These are phyloP conservation scores for Oryza brachyantha DNA, from an alignment of 176 grass and related monocot genomes.

Conservation along the genomic window DNA sequence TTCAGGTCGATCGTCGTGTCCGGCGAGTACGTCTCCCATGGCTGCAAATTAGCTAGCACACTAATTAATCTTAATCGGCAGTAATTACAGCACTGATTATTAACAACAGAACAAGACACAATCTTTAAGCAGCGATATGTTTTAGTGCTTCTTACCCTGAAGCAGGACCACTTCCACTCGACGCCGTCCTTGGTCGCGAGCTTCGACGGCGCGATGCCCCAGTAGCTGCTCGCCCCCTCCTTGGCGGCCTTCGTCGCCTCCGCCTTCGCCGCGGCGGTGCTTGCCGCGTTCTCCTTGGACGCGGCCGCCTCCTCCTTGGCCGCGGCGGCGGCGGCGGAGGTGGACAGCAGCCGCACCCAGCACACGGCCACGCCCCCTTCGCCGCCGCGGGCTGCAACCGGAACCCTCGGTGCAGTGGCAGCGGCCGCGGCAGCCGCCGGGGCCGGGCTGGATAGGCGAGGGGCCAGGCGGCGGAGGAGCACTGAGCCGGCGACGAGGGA, in stretches of 20 bases:
- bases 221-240: no score
- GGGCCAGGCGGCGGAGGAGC: slow-evolving; percentile 44
- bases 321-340: slow-evolving; percentile 34
- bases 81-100: not conserved
- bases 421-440: not conserved
- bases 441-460: slow-evolving; percentile 24
- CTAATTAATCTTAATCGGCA: not conserved
- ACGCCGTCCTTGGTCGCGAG: no score
- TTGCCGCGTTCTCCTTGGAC: slow-evolving; percentile 29
- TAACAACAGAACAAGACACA: not conserved
- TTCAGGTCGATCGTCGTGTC: slow-evolving; percentile 54
- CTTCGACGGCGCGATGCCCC: no score
- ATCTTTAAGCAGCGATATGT: no score
- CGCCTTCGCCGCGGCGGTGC: slow-evolving; percentile 19
- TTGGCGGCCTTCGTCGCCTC: no score
- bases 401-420: not conserved
- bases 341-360: slow-evolving; percentile 45
- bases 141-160: slow-evolving; percentile 37
- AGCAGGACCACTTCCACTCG: slow-evolving; percentile 60
- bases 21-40: slow-evolving; percentile 56
- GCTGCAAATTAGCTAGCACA: slow-evolving; percentile 37
- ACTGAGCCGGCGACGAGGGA: slow-evolving; percentile 47
- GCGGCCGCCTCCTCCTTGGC: slow-evolving; percentile 28
- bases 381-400: slow-evolving; percentile 7
- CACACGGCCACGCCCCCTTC: slow-evolving; percentile 7